phyloP scores from a whole-genome alignment of 768 basidiomycete genomes.

The Suillus paluster region DNA sequence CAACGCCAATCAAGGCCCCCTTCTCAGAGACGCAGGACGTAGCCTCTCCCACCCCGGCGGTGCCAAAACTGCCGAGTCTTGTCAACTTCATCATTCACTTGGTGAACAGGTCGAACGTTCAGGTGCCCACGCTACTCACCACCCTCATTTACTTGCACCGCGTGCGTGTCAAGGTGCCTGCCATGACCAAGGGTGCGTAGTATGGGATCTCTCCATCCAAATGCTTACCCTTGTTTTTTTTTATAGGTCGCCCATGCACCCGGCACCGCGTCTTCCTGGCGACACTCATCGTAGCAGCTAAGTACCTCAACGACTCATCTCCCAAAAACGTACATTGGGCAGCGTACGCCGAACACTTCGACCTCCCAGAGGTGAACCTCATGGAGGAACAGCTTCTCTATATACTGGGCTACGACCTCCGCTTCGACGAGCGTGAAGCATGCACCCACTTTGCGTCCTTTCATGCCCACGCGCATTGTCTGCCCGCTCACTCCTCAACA shows the following conservation, averaged over 20 bases:
- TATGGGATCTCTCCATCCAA: background rate
- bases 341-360: constrained; percentile 74
- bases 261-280: constrained; percentile 96
- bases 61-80: constrained; percentile 60
- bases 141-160: constrained; percentile 93
- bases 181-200: constrained; percentile 79
- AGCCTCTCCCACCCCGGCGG: constrained; percentile 21
- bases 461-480: constrained; percentile 46
- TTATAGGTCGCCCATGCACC: constrained; percentile 86
- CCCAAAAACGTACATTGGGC: constrained; percentile 97
- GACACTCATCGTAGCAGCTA: constrained; percentile 92
- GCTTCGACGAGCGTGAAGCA: constrained; percentile 85
- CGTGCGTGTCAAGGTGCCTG: constrained; percentile 77
- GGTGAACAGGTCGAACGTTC: constrained; percentile 82
- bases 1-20: constrained; percentile 57
- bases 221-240: constrained; percentile 8
- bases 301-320: constrained; percentile 96
- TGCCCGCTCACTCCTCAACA: constrained; percentile 34
- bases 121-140: constrained; percentile 86
- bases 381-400: constrained; percentile 98
- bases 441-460: constrained; percentile 71
- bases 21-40: constrained; percentile 36
- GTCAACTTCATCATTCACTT: constrained; percentile 85
- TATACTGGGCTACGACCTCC: constrained; percentile 91
- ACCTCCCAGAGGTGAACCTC: constrained; percentile 82